These are phyloP conservation scores for Daldinia bambusicola DNA, from an alignment of 495 filamentous ascomycete genomes.

Conservation along the genomic window DNA sequence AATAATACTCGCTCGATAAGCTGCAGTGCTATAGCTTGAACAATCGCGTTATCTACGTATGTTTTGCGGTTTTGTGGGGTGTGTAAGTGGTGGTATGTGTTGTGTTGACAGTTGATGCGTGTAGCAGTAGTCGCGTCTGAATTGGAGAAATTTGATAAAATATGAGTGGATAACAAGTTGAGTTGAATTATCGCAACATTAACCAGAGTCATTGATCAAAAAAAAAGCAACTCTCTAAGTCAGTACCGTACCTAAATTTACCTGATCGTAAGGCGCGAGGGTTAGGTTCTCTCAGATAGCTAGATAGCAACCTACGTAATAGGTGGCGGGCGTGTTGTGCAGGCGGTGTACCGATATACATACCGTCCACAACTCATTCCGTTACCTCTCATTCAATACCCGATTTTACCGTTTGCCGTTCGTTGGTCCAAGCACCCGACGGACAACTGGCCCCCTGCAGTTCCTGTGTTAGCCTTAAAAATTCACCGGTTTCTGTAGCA, in stretches of 20 bases:
- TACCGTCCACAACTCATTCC: conserved; percentile 9
- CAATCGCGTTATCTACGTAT: neutral
- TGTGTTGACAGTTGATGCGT: conserved; percentile 40
- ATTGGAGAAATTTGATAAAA: neutral
- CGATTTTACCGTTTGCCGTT: conserved; percentile 15
- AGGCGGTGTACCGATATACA: conserved; percentile 38
- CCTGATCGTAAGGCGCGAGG: conserved; percentile 10
- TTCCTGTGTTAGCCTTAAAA: neutral
- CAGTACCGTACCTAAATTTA: conserved; percentile 8
- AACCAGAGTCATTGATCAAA: conserved; percentile 3
- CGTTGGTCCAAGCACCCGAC: conserved; percentile 30
- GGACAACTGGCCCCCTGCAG: conserved; percentile 10
- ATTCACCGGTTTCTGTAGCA: conserved; percentile 38
- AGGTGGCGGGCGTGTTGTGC: conserved; percentile 33
- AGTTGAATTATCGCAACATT: conserved; percentile 17
- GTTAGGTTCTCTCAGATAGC: conserved; percentile 2
- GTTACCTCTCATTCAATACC: too few species aligned
- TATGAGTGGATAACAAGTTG: conserved; percentile 13
- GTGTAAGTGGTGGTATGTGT: conserved; percentile 13
- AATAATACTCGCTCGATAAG: neutral
- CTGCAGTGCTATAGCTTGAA: neutral
- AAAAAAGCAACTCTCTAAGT: conserved; percentile 15
- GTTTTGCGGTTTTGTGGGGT: neutral
- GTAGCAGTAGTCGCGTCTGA: conserved; percentile 30
- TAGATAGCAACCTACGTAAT: conserved; percentile 29